These are phyloP conservation scores for Chamaecrista fasciculata DNA, from an alignment of 306 rosid genomes.

Conservation along the genomic window DNA sequence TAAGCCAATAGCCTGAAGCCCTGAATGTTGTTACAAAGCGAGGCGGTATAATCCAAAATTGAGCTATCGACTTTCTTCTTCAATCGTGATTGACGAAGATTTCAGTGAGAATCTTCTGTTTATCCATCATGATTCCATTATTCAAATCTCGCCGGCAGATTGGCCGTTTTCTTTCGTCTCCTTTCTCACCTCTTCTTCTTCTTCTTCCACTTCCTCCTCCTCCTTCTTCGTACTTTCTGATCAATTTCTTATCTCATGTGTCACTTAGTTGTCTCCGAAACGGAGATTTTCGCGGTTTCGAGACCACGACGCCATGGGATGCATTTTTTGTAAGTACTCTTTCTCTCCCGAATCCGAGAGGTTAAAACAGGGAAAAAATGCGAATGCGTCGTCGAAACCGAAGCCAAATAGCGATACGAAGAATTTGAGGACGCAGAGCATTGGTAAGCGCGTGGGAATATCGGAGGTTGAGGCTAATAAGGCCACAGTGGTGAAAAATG, in stretches of 20 bases:
- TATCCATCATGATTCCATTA: slow-evolving; percentile 31
- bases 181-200: neutral
- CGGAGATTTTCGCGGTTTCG: neutral
- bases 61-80: neutral
- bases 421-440: neutral
- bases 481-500: slow-evolving; percentile 22
- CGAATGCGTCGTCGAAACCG: slow-evolving; percentile 28
- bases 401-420: neutral
- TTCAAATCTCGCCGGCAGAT: slow-evolving; percentile 36
- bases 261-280: slow-evolving; percentile 38
- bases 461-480: neutral
- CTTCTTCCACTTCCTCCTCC: no score
- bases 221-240: no score
- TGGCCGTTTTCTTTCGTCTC: slow-evolving; percentile 16
- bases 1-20: no score
- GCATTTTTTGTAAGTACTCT: slow-evolving; percentile 36
- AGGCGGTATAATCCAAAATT: neutral
- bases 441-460: neutral
- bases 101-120: neutral
- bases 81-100: slow-evolving; percentile 36
- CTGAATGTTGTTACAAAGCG: no score
- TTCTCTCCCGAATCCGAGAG: slow-evolving; percentile 14
- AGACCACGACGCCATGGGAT: slow-evolving; percentile 52
- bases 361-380: slow-evolving; percentile 25
- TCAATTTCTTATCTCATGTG: slow-evolving; percentile 10